Conservation (phyloP, 345 rosid species). For the Hypericum perforatum region DNA sequence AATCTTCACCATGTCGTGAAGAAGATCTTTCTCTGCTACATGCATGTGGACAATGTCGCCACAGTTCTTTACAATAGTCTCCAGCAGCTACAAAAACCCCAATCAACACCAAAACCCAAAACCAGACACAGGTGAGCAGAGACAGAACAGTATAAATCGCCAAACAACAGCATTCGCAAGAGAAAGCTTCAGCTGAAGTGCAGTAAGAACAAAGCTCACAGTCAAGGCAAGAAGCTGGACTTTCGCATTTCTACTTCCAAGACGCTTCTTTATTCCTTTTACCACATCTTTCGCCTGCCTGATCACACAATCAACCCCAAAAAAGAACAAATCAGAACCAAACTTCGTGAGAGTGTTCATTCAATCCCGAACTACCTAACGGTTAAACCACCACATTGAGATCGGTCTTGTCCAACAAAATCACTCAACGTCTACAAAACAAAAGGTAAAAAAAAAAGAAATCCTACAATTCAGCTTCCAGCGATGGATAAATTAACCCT, state of each 20-base stretch:
- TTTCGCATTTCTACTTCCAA: constrained; percentile 82
- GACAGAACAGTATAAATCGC: no score
- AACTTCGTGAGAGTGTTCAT: no score
- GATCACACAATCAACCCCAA: constrained; percentile 12
- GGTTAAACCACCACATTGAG: no score
- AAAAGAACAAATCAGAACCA: background rate
- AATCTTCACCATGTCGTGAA: constrained; percentile 92
- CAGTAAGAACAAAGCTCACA: constrained; percentile 40
- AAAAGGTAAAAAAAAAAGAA: no score
- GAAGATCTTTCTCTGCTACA: constrained; percentile 91
- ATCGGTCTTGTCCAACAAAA: no score
- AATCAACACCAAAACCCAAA: constrained; percentile 13
- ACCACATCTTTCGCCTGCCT: constrained; percentile 97
- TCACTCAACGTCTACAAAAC: no score
- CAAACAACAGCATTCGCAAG: no score
- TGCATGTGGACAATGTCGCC: constrained; percentile 99
- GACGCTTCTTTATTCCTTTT: constrained; percentile 82
- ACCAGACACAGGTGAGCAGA: no score
- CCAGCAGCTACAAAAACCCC: constrained; percentile 56
- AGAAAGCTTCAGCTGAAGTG: background rate
- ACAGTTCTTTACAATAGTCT: constrained; percentile 94
- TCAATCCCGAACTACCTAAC: background rate
- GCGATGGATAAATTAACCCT: no score
- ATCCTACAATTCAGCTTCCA: no score
- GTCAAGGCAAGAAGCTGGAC: constrained; percentile 94